Base-by-base conservation (phyloP, 106 monocot genomes). In the Dendrobium nobile region DNA sequence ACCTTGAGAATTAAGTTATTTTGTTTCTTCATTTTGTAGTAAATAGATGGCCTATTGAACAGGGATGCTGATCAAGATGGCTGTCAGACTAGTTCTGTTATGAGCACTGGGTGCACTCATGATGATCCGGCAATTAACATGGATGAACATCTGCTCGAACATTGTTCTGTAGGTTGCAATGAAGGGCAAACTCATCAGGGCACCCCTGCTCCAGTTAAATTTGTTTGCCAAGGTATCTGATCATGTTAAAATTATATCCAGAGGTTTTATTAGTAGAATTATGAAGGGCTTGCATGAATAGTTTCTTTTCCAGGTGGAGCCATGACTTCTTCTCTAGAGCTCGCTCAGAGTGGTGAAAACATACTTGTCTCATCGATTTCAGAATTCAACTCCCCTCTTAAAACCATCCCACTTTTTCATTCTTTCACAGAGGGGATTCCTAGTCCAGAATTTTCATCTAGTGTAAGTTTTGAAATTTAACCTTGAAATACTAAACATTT, bases 361-460 rank as follows among this genome's bases (percentile, higher is more conserved):
- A 20, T 47, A 22, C 85, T 54, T 19, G 59, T 42, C 5, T 31
- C 55, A 72, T 55, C 84, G 58, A 77, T 43, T 28, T 44, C 81
- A n/a, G 89, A 88, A 44, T 91, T 89, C 81, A 70, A 73, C 44
- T 98, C 98, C 33, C 98, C 98, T 45, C 76, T 79, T 81, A 88
- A 86, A 74, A 92, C 82, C 58, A 67, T 91, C 8, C 91, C 86
- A 61, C 73, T 87, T 80, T 98, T 95, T 80, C 78, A 80, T 17
- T 86, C 92, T 1, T 87, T 86, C 26, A 73, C 86, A 27, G 94
- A 89, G 77, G 86, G 67, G n/a, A 86, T 95, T 79, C 92, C 92
- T 27, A 98, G 81, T 45, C 98, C 98, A 73, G 84, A 88, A 80
- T 98, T 98, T 84, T 88, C 95, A 64, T 80, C 89, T 72, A 98